A percentile compares a stretch with the other conserved stretches of the same genome.
These are phyloP conservation scores for Boletus pseudo-olivaceus DNA, from an alignment of 768 basidiomycete species.

Conservation along the genomic window DNA sequence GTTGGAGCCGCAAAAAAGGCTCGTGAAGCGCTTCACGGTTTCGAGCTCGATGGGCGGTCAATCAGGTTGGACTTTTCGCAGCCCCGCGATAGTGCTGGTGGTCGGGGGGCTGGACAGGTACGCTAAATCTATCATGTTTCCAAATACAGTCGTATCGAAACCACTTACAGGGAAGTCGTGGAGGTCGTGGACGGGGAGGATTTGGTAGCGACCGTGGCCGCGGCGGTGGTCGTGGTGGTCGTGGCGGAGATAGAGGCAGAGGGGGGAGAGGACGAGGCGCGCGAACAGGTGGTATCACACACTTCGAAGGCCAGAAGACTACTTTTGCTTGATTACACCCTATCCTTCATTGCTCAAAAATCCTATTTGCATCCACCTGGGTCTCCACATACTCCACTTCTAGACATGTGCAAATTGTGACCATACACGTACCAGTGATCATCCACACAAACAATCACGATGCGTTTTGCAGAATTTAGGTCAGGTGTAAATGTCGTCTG, in stretches of 20 bases:
- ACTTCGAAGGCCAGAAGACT: slow-evolving; percentile 51
- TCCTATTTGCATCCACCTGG: neutral
- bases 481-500: no score
- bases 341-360: neutral
- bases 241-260: slow-evolving; percentile 37
- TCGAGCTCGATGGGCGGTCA: slow-evolving; percentile 76
- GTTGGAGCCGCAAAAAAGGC: slow-evolving; percentile 80
- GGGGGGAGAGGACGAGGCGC: slow-evolving; percentile 38
- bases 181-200: slow-evolving; percentile 31
- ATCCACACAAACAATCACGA: neutral
- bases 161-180: slow-evolving; percentile 30
- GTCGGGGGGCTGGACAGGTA: slow-evolving; percentile 45
- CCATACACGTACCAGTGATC: neutral
- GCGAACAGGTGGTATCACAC: slow-evolving; percentile 52
- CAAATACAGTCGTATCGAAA: neutral
- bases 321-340: slow-evolving; percentile 36
- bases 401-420: slow-evolving; percentile 1
- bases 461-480: no score
- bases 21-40: slow-evolving; percentile 60
- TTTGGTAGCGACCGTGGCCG: slow-evolving; percentile 32
- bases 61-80: slow-evolving; percentile 86
- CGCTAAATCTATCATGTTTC: slow-evolving; percentile 22
- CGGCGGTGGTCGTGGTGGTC: slow-evolving; percentile 41
- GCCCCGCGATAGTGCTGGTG: slow-evolving; percentile 64
- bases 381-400: neutral